Base-by-base conservation (phyloP, 2,329 filamentous ascomycete species). In the Alternaria sp. region DNA sequence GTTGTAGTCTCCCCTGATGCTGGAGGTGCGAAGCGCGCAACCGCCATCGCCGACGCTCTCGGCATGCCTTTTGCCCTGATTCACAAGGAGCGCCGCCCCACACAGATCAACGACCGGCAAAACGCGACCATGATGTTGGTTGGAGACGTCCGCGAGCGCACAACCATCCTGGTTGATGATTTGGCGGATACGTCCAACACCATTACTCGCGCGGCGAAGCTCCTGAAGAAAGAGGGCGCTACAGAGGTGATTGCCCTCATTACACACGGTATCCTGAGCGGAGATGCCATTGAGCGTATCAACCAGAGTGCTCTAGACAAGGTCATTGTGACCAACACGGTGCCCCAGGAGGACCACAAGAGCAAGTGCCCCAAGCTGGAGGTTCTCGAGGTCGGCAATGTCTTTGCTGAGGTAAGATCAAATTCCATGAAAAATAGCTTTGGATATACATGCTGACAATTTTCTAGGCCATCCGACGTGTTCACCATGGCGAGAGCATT, bases 401-500 rank as follows among this genome's bases (percentile, higher is more conserved):
- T 97, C 60, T 97, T 98, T 78, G 94, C 92, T 61, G 94, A 98
- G 85, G 92, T 88, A 78, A 71, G 80, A 76, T 45, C 2, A 36
- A 36, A 18, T 22, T 11, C 25, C 2, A 27, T 5, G 3, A 38
- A 28, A 9, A 43, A 7, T 9, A 25, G 6, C 48, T 20, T 59
- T 74, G 78, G 65, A 78, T 60, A 46, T 41, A 2, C 7, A 54
- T n/a, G 50, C 38, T 18, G 1, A 53, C 46, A 25, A 38, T 9
- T 18, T 59, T 11, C 11, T 2, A 89, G 87, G 89, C 95, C 52
- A 97, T 98, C 71, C 91, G 95, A 65, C 89, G 95, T 65, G 94
- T 98, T 60, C 95, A 99, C 81, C 94, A 98, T 79, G 95, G 95
- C 73, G 95, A 99, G 83, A 97, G 93, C 74, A 97, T 99, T 81